Percentiles rank a stretch among this genome's conserved stretches.
phyloP scores from a whole-genome alignment of 2,329 filamentous ascomycete genomes.

The Blastomyces silverae region DNA sequence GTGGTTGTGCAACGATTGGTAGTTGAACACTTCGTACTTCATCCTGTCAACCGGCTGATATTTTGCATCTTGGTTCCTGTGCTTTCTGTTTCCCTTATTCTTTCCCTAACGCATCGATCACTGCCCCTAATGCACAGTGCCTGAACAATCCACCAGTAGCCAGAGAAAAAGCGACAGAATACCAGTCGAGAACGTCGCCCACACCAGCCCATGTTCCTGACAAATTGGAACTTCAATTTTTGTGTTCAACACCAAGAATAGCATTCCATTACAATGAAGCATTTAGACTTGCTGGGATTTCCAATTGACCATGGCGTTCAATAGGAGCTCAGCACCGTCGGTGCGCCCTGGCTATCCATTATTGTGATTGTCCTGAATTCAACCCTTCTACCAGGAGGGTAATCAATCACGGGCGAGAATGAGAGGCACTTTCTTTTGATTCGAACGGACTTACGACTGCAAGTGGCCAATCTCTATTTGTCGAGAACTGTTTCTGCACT shows the following conservation, averaged over 20 bases:
- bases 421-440: neutral
- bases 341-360: too few relatives aligned
- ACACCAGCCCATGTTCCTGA: too few relatives aligned
- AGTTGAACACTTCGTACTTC: neutral
- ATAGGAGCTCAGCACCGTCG: too few relatives aligned
- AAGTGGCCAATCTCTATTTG: neutral
- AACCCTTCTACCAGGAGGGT: neutral
- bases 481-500: neutral
- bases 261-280: too few relatives aligned
- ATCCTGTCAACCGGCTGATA: neutral
- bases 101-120: neutral
- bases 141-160: neutral
- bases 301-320: too few relatives aligned
- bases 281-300: too few relatives aligned
- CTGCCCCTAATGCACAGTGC: neutral
- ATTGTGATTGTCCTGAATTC: too few relatives aligned
- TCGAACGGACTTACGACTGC: neutral
- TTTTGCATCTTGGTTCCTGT: neutral
- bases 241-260: too few relatives aligned
- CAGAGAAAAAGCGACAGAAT: neutral
- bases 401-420: neutral
- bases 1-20: neutral
- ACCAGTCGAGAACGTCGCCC: neutral
- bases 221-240: too few relatives aligned
- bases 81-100: neutral